Conservation (phyloP, 164 flowering plant genomes). For the Stephania yunnanensis region DNA sequence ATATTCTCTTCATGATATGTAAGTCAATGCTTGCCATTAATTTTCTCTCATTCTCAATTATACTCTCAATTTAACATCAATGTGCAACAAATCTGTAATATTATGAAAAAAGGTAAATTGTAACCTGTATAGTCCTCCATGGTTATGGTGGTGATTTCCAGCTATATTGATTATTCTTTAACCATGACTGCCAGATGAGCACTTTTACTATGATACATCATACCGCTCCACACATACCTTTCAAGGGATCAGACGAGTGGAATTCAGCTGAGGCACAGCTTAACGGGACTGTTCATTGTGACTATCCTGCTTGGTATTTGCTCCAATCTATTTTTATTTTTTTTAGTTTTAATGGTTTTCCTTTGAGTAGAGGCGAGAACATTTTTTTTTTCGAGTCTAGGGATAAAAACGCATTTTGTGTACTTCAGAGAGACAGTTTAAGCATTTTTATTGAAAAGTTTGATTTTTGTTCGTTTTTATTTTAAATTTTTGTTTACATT, state of each 20-base stretch:
- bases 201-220: constrained; percentile 98
- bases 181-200: constrained; percentile 61
- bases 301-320: constrained; percentile 75
- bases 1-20: not conserved
- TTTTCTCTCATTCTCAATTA: too few relatives aligned
- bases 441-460: not conserved
- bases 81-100: not conserved
- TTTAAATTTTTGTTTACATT: not conserved
- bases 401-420: not conserved
- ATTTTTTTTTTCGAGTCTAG: not conserved
- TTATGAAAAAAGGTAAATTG: not conserved
- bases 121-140: not conserved
- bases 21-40: not conserved
- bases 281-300: constrained; percentile 90
- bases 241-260: constrained; percentile 37
- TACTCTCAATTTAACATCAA: too few relatives aligned
- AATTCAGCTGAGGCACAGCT: constrained; percentile 47
- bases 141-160: not conserved
- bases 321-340: not conserved
- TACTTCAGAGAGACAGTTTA: not conserved
- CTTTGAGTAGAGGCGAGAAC: not conserved
- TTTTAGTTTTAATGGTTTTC: constrained; percentile 7
- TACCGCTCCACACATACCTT: constrained; percentile 95
- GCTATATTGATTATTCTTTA: not conserved
- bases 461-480: not conserved